These are phyloP conservation scores for Auricularia sp. DNA, from an alignment of 768 basidiomycete species.

Conservation along the genomic window DNA sequence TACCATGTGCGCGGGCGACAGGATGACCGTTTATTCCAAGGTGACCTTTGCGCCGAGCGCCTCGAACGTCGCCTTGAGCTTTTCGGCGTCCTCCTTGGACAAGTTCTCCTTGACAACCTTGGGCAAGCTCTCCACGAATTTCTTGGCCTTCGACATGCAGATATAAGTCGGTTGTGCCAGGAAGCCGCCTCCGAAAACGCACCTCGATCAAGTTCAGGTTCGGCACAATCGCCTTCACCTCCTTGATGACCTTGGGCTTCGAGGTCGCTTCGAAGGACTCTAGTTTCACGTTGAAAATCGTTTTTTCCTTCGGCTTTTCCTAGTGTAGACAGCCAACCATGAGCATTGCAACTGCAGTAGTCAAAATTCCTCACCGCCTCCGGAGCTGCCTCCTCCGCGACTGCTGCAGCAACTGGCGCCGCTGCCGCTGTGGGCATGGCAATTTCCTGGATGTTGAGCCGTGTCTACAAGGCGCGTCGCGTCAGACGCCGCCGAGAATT, in stretches of 20 bases:
- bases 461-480: constrained; percentile 43
- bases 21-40: constrained; percentile 50
- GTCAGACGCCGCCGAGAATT: background rate
- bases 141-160: constrained; percentile 69
- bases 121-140: constrained; percentile 93
- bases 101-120: constrained; percentile 90
- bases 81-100: constrained; percentile 96
- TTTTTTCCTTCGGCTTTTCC: constrained; percentile 99
- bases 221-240: constrained; percentile 92
- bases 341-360: background rate
- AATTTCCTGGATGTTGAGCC: constrained; percentile 95
- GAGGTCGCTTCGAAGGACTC: constrained; percentile 86
- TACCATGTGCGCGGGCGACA: background rate
- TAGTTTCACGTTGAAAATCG: constrained; percentile 88
- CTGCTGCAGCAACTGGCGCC: constrained; percentile 41
- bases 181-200: constrained; percentile 23
- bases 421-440: constrained; percentile 76
- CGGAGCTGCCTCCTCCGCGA: constrained; percentile 47
- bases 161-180: too few relatives aligned
- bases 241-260: constrained; percentile 95
- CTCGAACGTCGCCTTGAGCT: constrained; percentile 85
- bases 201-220: constrained; percentile 97
- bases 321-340: constrained; percentile 19
- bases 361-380: constrained; percentile 38
- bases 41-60: constrained; percentile 78